Conservation (phyloP, 495 filamentous ascomycete species). For the Astrothelium subdiscretum region DNA sequence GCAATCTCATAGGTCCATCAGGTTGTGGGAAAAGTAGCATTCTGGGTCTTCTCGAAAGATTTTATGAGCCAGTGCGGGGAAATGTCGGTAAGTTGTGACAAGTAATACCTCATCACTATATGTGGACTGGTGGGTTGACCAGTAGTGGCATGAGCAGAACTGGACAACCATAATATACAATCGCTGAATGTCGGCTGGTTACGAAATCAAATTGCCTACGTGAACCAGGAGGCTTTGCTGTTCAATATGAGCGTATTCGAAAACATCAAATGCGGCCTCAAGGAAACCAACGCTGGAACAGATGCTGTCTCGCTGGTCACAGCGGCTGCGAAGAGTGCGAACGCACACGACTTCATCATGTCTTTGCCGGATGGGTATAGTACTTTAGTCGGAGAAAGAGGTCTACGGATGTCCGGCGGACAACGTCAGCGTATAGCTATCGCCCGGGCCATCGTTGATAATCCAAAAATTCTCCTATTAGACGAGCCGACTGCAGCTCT, state of each 20-base stretch:
- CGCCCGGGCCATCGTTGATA: slow-evolving; percentile 7
- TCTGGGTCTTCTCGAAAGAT: slow-evolving; percentile 20
- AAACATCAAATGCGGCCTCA: slow-evolving; percentile 10
- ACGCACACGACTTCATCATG: slow-evolving; percentile 26
- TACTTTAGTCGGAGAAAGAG: slow-evolving; percentile 12
- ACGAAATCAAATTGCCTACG: slow-evolving; percentile 1
- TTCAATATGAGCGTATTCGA: slow-evolving; percentile 8
- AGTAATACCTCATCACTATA: background rate
- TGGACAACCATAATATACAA: background rate
- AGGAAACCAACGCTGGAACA: slow-evolving; percentile 4
- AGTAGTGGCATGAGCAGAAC: no score
- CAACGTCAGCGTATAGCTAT: slow-evolving; percentile 13
- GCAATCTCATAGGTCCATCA: slow-evolving; percentile 21
- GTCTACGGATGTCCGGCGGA: slow-evolving; percentile 5
- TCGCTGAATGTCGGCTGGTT: background rate
- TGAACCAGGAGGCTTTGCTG: slow-evolving; percentile 11
- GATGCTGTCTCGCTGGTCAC: slow-evolving; percentile 4
- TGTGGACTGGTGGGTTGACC: no score
- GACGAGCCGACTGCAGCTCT: slow-evolving; percentile 12
- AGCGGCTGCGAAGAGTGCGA: slow-evolving; percentile 25
- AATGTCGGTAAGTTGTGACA: slow-evolving; percentile 7
- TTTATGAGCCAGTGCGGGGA: slow-evolving; percentile 14
- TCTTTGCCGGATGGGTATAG: slow-evolving; percentile 24
- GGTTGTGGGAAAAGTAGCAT: slow-evolving; percentile 25
- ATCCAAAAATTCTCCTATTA: slow-evolving; percentile 7